Conservation (phyloP, 305 asterid genomes). For the Fraxinus ornus region DNA sequence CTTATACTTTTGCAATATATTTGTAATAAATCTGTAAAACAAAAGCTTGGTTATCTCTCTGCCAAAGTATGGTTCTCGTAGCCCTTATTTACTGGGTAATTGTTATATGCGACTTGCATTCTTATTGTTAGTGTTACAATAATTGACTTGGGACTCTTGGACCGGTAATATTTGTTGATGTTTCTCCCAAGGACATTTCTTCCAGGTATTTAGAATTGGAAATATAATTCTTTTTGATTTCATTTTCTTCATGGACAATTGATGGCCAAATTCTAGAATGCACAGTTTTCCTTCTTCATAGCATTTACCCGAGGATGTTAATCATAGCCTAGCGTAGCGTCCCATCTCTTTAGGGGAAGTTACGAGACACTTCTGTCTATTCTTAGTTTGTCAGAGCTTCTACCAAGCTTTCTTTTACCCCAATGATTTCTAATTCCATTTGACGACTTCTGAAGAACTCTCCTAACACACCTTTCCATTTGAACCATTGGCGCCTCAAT, state of each 20-base stretch:
- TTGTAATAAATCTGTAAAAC: conserved; percentile 16
- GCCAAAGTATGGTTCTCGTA: conserved; percentile 6
- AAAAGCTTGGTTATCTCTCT: conserved; percentile 7
- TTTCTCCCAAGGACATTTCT: background rate
- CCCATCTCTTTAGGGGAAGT: background rate
- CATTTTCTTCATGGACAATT: background rate
- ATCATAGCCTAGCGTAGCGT: conserved; percentile 1
- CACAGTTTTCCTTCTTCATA: conserved; percentile 15
- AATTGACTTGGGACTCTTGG: background rate
- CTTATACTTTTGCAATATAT: conserved; percentile 13
- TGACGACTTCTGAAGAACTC: background rate
- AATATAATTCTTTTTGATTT: background rate
- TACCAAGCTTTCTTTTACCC: background rate
- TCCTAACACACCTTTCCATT: background rate
- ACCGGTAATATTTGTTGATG: background rate
- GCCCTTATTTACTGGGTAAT: conserved; percentile 4
- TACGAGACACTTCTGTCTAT: background rate
- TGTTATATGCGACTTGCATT: background rate
- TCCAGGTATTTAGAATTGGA: background rate
- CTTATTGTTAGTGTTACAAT: conserved; percentile 9
- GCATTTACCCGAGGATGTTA: conserved; percentile 5
- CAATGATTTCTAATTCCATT: background rate
- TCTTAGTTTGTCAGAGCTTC: background rate
- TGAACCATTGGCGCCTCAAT: background rate
- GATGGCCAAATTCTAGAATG: conserved; percentile 8